Percentiles rank a stretch among this genome's conserved stretches.
Evolutionary conservation across 306 rosid genomes (phyloP).

Genomic region (Lathyrus oleraceus): DNA sequence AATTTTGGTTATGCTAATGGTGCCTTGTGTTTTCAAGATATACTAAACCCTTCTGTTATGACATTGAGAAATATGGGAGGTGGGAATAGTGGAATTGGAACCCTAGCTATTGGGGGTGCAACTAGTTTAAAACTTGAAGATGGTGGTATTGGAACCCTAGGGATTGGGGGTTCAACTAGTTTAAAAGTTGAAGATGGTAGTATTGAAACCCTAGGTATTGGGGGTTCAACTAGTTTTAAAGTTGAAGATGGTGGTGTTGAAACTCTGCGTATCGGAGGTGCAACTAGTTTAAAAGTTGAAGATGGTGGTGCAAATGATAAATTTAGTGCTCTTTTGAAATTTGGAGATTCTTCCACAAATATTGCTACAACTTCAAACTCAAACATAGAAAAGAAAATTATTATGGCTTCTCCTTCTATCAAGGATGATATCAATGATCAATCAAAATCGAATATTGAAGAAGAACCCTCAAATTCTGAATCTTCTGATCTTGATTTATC

Average conservation of each 20-base stretch:
- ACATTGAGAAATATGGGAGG: not conserved
- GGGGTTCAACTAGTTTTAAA: not conserved
- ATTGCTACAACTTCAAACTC: not conserved
- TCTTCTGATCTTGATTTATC: slow-evolving; percentile 52
- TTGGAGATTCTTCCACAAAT: slow-evolving; percentile 1
- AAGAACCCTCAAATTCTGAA: not conserved
- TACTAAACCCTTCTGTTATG: not conserved
- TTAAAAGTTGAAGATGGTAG: not conserved
- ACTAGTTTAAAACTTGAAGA: not conserved
- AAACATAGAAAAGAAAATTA: not conserved
- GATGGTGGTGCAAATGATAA: not conserved
- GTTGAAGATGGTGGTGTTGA: not conserved
- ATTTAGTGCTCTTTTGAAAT: not conserved
- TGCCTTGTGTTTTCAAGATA: not conserved
- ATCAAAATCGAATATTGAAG: slow-evolving; percentile 19
- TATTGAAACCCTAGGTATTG: no score
- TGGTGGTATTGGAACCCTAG: no score
- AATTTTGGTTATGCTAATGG: slow-evolving; percentile 29
- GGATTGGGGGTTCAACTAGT: no score
- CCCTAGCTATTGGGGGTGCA: not conserved
- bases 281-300: not conserved
- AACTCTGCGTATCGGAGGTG: no score
- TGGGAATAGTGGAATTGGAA: not conserved
- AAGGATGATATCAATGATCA: slow-evolving; percentile 8
- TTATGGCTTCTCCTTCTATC: not conserved